Evolutionary conservation across 495 filamentous ascomycete species (phyloP).

Genomic region (Penicillium mononematosum): DNA sequence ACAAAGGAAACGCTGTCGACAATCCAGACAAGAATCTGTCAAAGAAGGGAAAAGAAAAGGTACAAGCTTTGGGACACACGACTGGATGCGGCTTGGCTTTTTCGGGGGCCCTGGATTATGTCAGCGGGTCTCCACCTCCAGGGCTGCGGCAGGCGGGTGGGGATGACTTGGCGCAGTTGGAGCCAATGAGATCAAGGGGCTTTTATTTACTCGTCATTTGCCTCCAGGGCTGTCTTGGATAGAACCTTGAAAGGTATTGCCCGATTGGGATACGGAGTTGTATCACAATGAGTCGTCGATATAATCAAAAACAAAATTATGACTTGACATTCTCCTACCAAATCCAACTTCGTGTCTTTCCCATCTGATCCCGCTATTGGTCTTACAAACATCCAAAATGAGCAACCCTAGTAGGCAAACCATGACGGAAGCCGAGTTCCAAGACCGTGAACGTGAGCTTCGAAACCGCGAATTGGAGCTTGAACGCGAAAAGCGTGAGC

Average conservation of each 20-base stretch:
- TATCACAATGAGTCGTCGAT: too few relatives aligned
- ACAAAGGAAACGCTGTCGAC: neutral
- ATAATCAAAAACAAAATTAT: too few relatives aligned
- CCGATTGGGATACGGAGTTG: too few relatives aligned
- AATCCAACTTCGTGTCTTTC: too few relatives aligned
- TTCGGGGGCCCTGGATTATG: slow-evolving; percentile 21
- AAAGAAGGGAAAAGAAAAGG: neutral
- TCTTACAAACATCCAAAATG: neutral
- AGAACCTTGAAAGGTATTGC: too few relatives aligned
- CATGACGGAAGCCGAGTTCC: neutral
- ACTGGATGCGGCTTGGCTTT: slow-evolving; percentile 15
- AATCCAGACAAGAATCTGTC: neutral
- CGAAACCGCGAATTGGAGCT: neutral
- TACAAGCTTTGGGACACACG: neutral
- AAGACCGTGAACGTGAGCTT: neutral
- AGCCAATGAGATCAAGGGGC: neutral
- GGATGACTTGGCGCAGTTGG: neutral
- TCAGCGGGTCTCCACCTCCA: slow-evolving; percentile 15
- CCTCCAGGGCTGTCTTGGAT: too few relatives aligned
- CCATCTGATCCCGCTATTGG: too few relatives aligned
- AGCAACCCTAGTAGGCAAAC: neutral
- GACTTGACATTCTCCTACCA: too few relatives aligned
- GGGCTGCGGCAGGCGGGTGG: too few relatives aligned
- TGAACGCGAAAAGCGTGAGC: neutral
- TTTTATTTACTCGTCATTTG: too few relatives aligned